Base-by-base conservation (phyloP, 2,329 filamentous ascomycete species). In the Claviceps arundinis region DNA sequence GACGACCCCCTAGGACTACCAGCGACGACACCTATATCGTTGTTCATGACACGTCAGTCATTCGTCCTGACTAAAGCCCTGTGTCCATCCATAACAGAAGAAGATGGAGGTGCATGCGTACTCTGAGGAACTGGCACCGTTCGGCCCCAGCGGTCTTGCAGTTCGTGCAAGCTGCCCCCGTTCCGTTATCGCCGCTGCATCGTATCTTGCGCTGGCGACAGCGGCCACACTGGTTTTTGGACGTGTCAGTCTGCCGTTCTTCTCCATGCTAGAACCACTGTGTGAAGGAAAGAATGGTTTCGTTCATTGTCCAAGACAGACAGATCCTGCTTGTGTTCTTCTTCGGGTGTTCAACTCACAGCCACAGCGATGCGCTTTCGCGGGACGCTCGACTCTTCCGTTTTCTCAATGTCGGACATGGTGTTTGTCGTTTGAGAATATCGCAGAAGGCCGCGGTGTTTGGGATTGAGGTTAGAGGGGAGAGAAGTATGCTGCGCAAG, bases 181-280 rank as follows among this genome's bases (percentile, higher is more conserved):
- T 80, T 37, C 85, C 86, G 37, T 77, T 74, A 64, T 95, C 89
- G 44, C 91, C 91, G 62, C 87, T 95, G 71, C 91, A 97, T 59
- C 88, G 85, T 61, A 97, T 97, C 74, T 97, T 97, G 54, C 91
- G 81, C 70, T 91, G 90, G 55, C 91, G 82, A 68, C 91, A 97
- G 58, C 91, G 82, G 38, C 82, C 81, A 66, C 91, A 97, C 91
- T 96, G 57, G 52, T 48, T 45, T 24, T 24, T n/a, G 7, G 14
- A 26, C 8, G 9, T 26, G 41, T 46, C 49, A 52, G 43, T 48
- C 37, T 16, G 6, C 38, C 54, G 45, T 51, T 52, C 52, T 50
- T 51, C 40, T 56, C 30, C 9, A 34, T 34, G 26, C 26, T 9
- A 9, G 9, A 9, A 8, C 26, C 30, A 34, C 30, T 34, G 30